Conservation (phyloP, 1,139 yeast genomes). For the Suhomyces coccinellae region DNA sequence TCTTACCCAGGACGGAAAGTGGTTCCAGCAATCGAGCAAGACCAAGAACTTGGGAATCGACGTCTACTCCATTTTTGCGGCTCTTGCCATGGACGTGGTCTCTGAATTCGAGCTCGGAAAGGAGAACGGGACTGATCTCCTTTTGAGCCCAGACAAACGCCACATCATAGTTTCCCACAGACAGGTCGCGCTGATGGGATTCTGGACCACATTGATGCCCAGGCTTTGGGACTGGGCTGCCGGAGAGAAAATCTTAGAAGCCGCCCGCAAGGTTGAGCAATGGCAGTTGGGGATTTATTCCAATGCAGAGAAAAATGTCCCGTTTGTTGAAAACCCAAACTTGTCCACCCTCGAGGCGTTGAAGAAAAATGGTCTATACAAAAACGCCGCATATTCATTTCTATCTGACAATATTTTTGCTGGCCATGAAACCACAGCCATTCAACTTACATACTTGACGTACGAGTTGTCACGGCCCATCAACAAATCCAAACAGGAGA, state of each 20-base stretch:
- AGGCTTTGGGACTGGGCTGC: slow-evolving; percentile 53
- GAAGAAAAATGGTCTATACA: slow-evolving; percentile 33
- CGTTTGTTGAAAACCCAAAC: slow-evolving; percentile 22
- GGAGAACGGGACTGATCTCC: slow-evolving; percentile 43
- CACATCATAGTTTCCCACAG: slow-evolving; percentile 51
- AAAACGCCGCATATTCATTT: slow-evolving; percentile 41
- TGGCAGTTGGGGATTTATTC: slow-evolving; percentile 54
- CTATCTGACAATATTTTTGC: slow-evolving; percentile 52
- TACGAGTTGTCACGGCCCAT: slow-evolving; percentile 60
- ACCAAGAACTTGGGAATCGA: slow-evolving; percentile 44
- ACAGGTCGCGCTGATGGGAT: slow-evolving; percentile 62
- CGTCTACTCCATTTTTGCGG: slow-evolving; percentile 60
- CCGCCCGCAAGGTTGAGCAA: slow-evolving; percentile 41
- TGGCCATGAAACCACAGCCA: slow-evolving; percentile 78
- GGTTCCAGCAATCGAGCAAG: slow-evolving; percentile 30
- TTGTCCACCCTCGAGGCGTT: slow-evolving; percentile 38
- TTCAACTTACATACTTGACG: slow-evolving; percentile 58
- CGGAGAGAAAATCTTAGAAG: slow-evolving; percentile 35
- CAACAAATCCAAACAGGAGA: slow-evolving; percentile 41
- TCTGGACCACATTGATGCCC: slow-evolving; percentile 69
- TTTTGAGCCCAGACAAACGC: slow-evolving; percentile 39
- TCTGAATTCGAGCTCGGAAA: slow-evolving; percentile 62
- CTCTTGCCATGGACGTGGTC: slow-evolving; percentile 74
- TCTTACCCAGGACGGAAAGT: slow-evolving; percentile 18
- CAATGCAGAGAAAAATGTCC: slow-evolving; percentile 36